These are phyloP conservation scores for Nemania sp. DNA, from an alignment of 2,329 filamentous ascomycete species.

Conservation along the genomic window DNA sequence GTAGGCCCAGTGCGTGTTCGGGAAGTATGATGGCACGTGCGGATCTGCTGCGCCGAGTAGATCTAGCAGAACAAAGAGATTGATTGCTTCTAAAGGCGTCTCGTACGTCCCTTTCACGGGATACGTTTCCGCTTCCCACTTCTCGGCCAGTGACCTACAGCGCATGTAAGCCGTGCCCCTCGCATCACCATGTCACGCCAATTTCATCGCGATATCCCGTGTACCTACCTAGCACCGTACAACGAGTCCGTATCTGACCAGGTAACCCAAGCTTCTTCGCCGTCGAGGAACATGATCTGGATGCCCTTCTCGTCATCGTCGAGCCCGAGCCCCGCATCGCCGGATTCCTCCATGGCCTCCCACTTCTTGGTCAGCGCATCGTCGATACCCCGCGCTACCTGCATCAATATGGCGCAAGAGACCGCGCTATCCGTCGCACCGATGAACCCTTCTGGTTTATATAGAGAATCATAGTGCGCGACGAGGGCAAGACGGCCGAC, in stretches of 20 bases:
- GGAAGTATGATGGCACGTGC: conserved; percentile 80
- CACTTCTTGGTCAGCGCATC: conserved; percentile 80
- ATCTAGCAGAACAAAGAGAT: conserved; percentile 89
- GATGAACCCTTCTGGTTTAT: conserved; percentile 80
- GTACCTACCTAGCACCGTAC: conserved; percentile 75
- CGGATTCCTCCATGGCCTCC: conserved; percentile 68
- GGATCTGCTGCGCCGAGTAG: conserved; percentile 75
- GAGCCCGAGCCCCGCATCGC: conserved; percentile 55
- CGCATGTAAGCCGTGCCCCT: neutral
- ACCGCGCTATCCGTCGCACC: conserved; percentile 93
- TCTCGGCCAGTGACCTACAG: conserved; percentile 68
- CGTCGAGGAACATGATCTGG: conserved; percentile 88
- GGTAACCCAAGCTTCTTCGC: conserved; percentile 84
- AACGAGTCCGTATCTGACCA: conserved; percentile 85
- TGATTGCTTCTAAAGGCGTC: conserved; percentile 76
- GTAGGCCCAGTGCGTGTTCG: conserved; percentile 93
- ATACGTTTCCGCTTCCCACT: conserved; percentile 75
- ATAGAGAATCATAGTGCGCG: conserved; percentile 91
- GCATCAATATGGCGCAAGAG: conserved; percentile 91
- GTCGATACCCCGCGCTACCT: conserved; percentile 80
- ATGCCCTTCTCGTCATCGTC: conserved; percentile 80
- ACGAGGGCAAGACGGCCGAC: conserved; percentile 82
- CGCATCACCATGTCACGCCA: too few relatives aligned
- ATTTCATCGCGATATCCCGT: neutral
- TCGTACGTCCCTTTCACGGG: conserved; percentile 74